These are phyloP conservation scores for Teunomyces atbi DNA, from an alignment of 805 yeast species.

Conservation along the genomic window DNA sequence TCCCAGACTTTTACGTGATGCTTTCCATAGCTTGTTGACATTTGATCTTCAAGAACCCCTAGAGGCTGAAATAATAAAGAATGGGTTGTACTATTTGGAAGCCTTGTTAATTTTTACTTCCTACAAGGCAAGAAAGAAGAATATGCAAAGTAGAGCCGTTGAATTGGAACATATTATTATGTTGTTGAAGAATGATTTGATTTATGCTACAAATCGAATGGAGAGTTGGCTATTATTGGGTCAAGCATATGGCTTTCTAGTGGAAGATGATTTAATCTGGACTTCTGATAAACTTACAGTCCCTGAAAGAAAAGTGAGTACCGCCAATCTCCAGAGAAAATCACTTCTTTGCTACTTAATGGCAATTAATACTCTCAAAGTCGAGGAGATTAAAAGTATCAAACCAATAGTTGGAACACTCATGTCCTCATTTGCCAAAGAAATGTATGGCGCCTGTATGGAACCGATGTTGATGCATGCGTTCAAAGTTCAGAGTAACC, in stretches of 20 bases:
- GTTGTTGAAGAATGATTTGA: slow-evolving; percentile 63
- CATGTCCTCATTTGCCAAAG: slow-evolving; percentile 56
- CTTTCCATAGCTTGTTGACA: slow-evolving; percentile 49
- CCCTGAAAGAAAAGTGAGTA: slow-evolving; percentile 54
- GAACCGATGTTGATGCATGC: slow-evolving; percentile 66
- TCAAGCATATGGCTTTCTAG: slow-evolving; percentile 71
- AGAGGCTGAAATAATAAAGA: slow-evolving; percentile 34
- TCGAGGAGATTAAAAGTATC: slow-evolving; percentile 5
- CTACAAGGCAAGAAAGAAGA: slow-evolving; percentile 67
- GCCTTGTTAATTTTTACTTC: slow-evolving; percentile 68
- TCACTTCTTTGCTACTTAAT: slow-evolving; percentile 71
- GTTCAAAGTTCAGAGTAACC: slow-evolving; percentile 41
- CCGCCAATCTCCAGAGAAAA: slow-evolving; percentile 65
- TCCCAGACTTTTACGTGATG: slow-evolving; percentile 43
- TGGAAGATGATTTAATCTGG: slow-evolving; percentile 91
- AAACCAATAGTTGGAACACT: slow-evolving; percentile 42
- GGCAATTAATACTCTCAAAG: slow-evolving; percentile 52
- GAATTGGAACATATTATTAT: slow-evolving; percentile 75
- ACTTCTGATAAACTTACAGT: slow-evolving; percentile 77
- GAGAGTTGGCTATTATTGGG: slow-evolving; percentile 90
- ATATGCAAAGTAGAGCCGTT: slow-evolving; percentile 77
- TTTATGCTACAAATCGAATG: slow-evolving; percentile 62
- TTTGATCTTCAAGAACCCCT: slow-evolving; percentile 22
- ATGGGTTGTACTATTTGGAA: slow-evolving; percentile 68
- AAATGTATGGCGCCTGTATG: slow-evolving; percentile 57